Percentiles rank a stretch among this genome's conserved stretches.
Evolutionary conservation across 1,139 yeast species (phyloP).

Genomic region (Taphrina deformans): DNA sequence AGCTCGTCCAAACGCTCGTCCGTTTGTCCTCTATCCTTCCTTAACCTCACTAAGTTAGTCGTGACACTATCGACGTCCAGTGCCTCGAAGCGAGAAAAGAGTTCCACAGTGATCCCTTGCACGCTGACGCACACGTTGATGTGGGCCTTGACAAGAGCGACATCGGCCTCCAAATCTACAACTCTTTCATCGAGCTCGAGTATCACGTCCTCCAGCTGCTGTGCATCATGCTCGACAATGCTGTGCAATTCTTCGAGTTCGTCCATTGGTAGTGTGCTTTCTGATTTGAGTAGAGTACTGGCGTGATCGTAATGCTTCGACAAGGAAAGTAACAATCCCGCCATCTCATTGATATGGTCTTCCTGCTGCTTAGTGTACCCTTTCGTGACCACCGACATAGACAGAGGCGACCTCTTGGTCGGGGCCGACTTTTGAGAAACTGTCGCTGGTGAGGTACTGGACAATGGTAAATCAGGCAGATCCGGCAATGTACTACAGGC

Average conservation of each 20-base stretch:
- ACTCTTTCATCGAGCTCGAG: constrained; percentile 21
- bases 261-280: constrained; percentile 1
- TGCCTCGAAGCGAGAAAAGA: constrained; percentile 6
- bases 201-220: constrained; percentile 30
- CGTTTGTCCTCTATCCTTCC: neutral
- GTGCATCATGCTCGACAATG: constrained; percentile 26
- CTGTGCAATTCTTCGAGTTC: constrained; percentile 15
- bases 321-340: constrained; percentile 10
- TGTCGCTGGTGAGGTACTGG: neutral
- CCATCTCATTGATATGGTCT: constrained; percentile 18
- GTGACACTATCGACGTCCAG: neutral
- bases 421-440: neutral
- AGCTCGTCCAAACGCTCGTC: neutral
- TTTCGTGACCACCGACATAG: constrained; percentile 3
- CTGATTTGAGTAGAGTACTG: constrained; percentile 4
- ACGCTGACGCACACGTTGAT: neutral
- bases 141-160: neutral
- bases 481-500: neutral
- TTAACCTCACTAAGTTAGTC: neutral
- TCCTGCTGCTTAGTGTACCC: constrained; percentile 9
- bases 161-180: constrained; percentile 20
- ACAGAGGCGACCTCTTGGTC: neutral
- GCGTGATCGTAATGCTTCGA: constrained; percentile 32
- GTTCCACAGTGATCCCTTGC: neutral
- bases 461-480: neutral